Conservation (phyloP, 2,329 filamentous ascomycete species). For the Claviceps maximensis region DNA sequence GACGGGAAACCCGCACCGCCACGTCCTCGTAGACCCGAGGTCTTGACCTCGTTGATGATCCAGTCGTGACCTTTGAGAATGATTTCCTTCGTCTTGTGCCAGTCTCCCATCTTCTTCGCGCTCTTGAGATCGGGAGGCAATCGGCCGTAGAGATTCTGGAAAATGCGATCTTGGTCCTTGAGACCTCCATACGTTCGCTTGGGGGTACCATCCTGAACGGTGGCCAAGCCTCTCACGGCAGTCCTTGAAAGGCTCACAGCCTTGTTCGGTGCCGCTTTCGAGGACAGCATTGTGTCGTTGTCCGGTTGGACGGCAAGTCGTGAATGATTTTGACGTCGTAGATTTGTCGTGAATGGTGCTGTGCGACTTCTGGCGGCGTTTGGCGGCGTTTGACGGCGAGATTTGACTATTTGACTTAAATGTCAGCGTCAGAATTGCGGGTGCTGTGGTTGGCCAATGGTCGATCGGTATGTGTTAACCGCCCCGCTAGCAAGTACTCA, state of each 20-base stretch:
- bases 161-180: slow-evolving; percentile 95
- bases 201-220: slow-evolving; percentile 59
- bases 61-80: slow-evolving; percentile 94
- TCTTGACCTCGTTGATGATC: slow-evolving; percentile 96
- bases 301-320: slow-evolving; percentile 14
- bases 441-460: slow-evolving; percentile 29
- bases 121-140: slow-evolving; percentile 83
- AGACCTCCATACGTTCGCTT: slow-evolving; percentile 73
- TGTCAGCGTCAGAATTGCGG: slow-evolving; percentile 25
- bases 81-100: slow-evolving; percentile 99
- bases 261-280: slow-evolving; percentile 27
- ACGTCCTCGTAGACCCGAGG: slow-evolving; percentile 86
- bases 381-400: slow-evolving; percentile 10
- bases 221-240: slow-evolving; percentile 59
- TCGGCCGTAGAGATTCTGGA: slow-evolving; percentile 95
- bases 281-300: slow-evolving; percentile 30
- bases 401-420: slow-evolving; percentile 13
- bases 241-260: slow-evolving; percentile 28
- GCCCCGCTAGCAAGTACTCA: slow-evolving; percentile 17
- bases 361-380: slow-evolving; percentile 23
- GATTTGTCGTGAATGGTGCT: slow-evolving; percentile 15
- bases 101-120: slow-evolving; percentile 96
- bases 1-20: slow-evolving; percentile 97
- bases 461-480: slow-evolving; percentile 15
- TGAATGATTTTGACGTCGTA: slow-evolving; percentile 13